These are phyloP conservation scores for Apiospora malaysiana DNA, from an alignment of 2,329 filamentous ascomycete genomes.

Conservation along the genomic window DNA sequence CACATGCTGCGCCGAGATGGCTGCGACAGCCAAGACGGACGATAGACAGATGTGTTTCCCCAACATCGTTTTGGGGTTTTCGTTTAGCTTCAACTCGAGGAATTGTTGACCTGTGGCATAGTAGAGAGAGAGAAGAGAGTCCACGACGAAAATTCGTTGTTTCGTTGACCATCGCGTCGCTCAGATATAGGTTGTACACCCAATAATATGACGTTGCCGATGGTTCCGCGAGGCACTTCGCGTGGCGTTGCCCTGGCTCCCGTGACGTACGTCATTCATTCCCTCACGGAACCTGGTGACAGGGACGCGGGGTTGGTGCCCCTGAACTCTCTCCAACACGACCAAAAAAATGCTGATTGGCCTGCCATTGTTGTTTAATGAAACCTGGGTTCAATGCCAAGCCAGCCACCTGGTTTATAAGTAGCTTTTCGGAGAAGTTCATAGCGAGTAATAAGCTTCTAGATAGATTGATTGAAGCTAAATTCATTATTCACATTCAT, in stretches of 20 bases:
- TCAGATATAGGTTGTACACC: background rate
- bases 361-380: no score
- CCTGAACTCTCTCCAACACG: background rate
- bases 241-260: background rate
- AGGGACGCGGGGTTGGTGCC: background rate
- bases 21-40: background rate
- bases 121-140: background rate
- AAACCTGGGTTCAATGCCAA: no score
- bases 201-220: constrained; percentile 7
- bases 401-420: no score
- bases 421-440: no score
- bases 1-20: background rate
- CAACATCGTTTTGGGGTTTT: background rate
- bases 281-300: background rate
- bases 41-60: background rate
- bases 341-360: background rate
- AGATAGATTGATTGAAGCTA: no score
- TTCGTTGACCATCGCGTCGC: background rate
- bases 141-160: no score
- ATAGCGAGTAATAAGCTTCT: no score
- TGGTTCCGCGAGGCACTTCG: background rate
- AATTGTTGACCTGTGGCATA: background rate
- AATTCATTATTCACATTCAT: no score
- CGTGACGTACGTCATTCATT: background rate
- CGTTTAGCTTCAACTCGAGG: rapidly evolving